phyloP scores from a whole-genome alignment of 371 early-diverging fungal genomes.

The Mortierella sp. region DNA sequence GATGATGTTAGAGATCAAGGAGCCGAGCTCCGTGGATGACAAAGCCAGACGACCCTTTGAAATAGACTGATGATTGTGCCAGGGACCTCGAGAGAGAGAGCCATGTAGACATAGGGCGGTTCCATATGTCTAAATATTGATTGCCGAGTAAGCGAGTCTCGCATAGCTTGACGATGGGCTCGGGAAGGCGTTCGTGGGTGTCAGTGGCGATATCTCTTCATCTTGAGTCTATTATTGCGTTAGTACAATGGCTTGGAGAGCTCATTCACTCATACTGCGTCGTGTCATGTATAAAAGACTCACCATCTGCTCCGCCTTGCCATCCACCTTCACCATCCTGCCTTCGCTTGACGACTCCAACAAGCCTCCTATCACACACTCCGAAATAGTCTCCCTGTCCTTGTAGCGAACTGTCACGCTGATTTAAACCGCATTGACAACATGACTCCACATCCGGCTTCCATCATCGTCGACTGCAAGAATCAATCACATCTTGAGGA shows the following conservation, averaged over 20 bases:
- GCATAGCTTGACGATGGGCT: no score
- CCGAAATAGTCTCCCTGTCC: neutral
- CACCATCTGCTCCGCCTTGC: no score
- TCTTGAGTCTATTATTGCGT: no score
- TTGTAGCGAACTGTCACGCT: neutral
- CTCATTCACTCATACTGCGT: no score
- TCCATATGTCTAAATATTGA: neutral
- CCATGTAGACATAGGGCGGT: neutral
- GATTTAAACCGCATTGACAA: neutral
- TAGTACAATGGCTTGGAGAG: no score
- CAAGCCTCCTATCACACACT: no score
- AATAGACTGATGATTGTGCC: neutral
- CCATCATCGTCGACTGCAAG: constrained; percentile 32
- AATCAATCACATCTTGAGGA: constrained; percentile 30
- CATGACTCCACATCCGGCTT: constrained; percentile 26
- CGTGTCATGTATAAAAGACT: no score
- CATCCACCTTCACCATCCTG: no score
- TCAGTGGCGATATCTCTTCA: no score
- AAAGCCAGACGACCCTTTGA: neutral
- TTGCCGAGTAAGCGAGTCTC: neutral
- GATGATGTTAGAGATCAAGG: constrained; percentile 1
- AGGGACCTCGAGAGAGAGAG: neutral
- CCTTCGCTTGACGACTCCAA: no score
- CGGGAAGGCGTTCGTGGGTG: no score
- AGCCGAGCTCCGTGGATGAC: neutral